Percentiles rank a stretch among this genome's conserved stretches.
phyloP scores from a whole-genome alignment of 805 yeast genomes.

The Kluyveromyces aestuarii region DNA sequence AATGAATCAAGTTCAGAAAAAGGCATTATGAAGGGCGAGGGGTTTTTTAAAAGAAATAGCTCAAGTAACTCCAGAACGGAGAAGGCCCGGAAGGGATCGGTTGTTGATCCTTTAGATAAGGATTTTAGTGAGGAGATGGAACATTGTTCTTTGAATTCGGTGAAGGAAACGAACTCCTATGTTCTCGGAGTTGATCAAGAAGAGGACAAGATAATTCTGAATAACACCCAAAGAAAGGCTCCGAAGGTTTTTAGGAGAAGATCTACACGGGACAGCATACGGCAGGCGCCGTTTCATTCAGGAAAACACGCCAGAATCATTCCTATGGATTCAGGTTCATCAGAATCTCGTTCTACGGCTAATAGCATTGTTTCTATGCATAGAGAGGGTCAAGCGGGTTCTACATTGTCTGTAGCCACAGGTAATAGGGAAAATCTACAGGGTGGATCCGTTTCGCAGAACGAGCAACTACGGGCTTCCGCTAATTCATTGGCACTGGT shows the following conservation, averaged over 20 bases:
- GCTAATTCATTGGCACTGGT: constrained; percentile 9
- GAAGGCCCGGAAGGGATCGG: no score
- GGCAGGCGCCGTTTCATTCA: constrained; percentile 27
- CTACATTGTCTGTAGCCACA: not conserved
- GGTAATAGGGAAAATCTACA: not conserved
- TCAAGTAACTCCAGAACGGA: no score
- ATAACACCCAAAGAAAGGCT: constrained; percentile 20
- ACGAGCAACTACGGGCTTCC: constrained; percentile 5
- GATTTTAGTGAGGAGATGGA: not conserved
- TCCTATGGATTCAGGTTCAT: constrained; percentile 16
- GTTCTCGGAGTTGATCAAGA: not conserved
- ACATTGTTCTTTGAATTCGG: not conserved
- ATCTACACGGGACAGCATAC: constrained; percentile 17
- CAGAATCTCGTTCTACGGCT: constrained; percentile 7
- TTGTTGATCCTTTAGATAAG: no score
- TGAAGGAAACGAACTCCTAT: not conserved
- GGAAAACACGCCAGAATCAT: constrained; percentile 29
- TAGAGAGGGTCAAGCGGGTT: not conserved
- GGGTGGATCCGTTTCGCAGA: not conserved
- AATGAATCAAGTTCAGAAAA: not conserved
- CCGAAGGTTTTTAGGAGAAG: constrained; percentile 10
- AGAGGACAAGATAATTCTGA: constrained; percentile 28
- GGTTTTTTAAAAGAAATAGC: no score
- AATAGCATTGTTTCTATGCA: constrained; percentile 2
- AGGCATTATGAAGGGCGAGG: not conserved